phyloP scores from a whole-genome alignment of 306 rosid genomes.

The Leucaena leucocephala region DNA sequence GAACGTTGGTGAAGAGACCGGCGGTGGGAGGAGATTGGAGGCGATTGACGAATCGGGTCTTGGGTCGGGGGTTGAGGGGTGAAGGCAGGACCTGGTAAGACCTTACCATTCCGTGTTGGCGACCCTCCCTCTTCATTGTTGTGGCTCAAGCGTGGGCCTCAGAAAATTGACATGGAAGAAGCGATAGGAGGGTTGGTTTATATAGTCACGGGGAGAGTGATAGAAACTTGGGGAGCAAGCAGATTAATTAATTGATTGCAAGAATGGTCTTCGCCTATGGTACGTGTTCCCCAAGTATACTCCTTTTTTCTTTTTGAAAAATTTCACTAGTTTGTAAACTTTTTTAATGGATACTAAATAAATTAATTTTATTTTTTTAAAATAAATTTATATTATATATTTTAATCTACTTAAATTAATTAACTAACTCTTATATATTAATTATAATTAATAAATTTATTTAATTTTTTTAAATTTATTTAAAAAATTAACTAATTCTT shows the following conservation, averaged over 20 bases:
- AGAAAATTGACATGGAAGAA: background rate
- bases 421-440: no score
- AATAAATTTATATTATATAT: no score
- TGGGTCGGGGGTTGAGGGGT: conserved; percentile 48
- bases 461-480: no score
- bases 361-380: no score
- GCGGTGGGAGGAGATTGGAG: conserved; percentile 57
- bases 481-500: no score
- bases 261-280: background rate
- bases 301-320: background rate
- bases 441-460: no score
- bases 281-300: background rate
- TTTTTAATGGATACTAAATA: no score
- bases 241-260: background rate
- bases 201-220: background rate
- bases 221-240: conserved; percentile 8
- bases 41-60: conserved; percentile 41
- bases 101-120: conserved; percentile 82
- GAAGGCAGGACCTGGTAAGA: conserved; percentile 53
- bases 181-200: background rate
- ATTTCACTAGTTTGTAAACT: no score
- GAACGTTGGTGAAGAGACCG: conserved; percentile 57
- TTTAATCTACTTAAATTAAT: no score
- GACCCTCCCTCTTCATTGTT: conserved; percentile 80
- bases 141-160: background rate